Conservation (phyloP, 192 early-diverging fungal genomes). For the Rhizophagus sp. region DNA sequence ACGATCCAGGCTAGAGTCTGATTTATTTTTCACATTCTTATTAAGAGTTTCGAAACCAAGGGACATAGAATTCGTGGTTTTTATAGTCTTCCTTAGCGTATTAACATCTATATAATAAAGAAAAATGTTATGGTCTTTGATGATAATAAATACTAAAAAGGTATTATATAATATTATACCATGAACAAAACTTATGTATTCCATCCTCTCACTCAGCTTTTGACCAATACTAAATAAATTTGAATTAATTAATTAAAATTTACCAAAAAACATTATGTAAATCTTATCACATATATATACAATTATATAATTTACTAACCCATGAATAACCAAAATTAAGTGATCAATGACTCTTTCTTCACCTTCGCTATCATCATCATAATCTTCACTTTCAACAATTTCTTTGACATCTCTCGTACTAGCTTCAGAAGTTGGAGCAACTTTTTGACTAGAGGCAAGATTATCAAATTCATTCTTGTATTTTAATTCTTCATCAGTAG, state of each 20-base stretch:
- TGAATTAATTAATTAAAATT: slow-evolving; percentile 1
- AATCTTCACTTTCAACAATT: slow-evolving; percentile 46
- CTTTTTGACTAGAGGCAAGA: neutral
- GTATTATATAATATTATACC: slow-evolving; percentile 30
- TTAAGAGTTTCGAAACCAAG: slow-evolving; percentile 31
- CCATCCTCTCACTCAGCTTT: slow-evolving; percentile 73
- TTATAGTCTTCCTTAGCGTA: slow-evolving; percentile 66
- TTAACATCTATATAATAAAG: slow-evolving; percentile 58
- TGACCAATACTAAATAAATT: slow-evolving; percentile 65
- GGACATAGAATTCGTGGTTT: slow-evolving; percentile 45
- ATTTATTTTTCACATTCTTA: neutral
- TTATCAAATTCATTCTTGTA: slow-evolving; percentile 35
- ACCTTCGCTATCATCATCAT: slow-evolving; percentile 43
- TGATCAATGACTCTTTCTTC: slow-evolving; percentile 75
- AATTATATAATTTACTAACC: slow-evolving; percentile 37
- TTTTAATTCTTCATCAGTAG: slow-evolving; percentile 36
- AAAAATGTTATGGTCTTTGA: neutral
- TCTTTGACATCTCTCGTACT: slow-evolving; percentile 39
- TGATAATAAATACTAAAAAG: neutral
- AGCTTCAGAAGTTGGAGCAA: slow-evolving; percentile 11
- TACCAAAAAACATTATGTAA: neutral
- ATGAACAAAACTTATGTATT: slow-evolving; percentile 66
- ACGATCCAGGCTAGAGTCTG: neutral
- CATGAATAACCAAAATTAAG: slow-evolving; percentile 81
- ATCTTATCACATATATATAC: no score